phyloP scores from a whole-genome alignment of 495 filamentous ascomycete genomes.

The Hypoxylon subgilvum region DNA sequence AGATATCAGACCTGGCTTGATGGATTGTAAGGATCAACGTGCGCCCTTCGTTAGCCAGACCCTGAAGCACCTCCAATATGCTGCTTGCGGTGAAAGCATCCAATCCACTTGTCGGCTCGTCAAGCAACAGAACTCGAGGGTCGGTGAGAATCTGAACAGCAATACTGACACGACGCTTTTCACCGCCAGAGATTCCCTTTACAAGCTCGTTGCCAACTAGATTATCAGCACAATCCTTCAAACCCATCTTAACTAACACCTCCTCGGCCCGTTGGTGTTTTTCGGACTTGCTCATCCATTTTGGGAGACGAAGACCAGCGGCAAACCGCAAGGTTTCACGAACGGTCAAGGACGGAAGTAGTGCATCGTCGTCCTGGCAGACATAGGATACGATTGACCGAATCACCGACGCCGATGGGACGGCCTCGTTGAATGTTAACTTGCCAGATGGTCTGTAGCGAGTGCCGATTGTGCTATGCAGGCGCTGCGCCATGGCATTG shows the following conservation, averaged over 20 bases:
- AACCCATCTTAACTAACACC: constrained; percentile 72
- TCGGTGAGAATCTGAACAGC: constrained; percentile 77
- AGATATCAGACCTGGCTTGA: constrained; percentile 75
- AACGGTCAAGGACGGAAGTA: constrained; percentile 75
- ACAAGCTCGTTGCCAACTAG: constrained; percentile 70
- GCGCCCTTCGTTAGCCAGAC: constrained; percentile 72
- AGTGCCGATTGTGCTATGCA: constrained; percentile 61
- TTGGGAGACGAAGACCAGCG: constrained; percentile 69
- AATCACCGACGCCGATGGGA: constrained; percentile 67
- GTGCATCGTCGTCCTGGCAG: constrained; percentile 75
- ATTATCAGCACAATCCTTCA: constrained; percentile 79
- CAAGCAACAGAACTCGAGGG: constrained; percentile 70
- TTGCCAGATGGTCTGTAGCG: constrained; percentile 61
- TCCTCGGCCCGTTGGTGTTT: constrained; percentile 71
- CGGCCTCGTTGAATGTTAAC: constrained; percentile 70
- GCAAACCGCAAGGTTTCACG: constrained; percentile 73
- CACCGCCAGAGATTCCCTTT: constrained; percentile 79
- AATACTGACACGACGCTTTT: constrained; percentile 76
- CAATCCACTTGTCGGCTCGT: constrained; percentile 77
- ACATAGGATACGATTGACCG: constrained; percentile 75
- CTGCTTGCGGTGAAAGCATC: constrained; percentile 79
- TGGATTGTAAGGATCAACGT: constrained; percentile 77
- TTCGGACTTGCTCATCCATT: constrained; percentile 67
- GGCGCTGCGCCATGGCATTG: constrained; percentile 69
- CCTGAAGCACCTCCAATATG: constrained; percentile 72